These are phyloP conservation scores for Ascochyta clinopodiicola DNA, from an alignment of 2,329 filamentous ascomycete species.

Conservation along the genomic window DNA sequence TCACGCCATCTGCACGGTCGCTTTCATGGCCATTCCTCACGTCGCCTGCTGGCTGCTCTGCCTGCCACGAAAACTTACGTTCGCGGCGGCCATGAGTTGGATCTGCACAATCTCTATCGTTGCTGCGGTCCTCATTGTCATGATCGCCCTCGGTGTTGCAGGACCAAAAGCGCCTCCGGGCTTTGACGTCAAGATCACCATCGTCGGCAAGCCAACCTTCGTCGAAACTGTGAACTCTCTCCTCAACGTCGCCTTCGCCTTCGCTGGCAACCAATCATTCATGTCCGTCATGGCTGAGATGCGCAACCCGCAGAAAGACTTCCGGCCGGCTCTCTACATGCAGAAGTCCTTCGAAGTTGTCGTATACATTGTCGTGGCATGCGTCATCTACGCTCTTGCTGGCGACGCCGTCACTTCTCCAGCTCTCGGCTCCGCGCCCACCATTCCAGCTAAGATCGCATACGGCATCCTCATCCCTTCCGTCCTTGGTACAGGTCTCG, in stretches of 20 bases:
- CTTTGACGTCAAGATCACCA: constrained; percentile 31
- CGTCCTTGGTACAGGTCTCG: constrained; percentile 73
- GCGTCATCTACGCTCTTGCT: constrained; percentile 72
- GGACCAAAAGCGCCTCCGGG: constrained; percentile 47
- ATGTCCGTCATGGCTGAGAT: constrained; percentile 72
- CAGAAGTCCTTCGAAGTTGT: constrained; percentile 63
- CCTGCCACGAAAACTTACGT: constrained; percentile 66
- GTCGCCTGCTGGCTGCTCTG: constrained; percentile 66
- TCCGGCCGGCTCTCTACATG: constrained; percentile 67
- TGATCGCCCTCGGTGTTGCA: constrained; percentile 67
- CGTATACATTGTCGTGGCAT: constrained; percentile 67
- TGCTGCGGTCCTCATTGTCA: constrained; percentile 69
- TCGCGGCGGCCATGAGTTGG: constrained; percentile 66
- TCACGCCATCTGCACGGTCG: constrained; percentile 68
- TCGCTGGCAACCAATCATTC: constrained; percentile 69
- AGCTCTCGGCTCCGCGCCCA: constrained; percentile 67
- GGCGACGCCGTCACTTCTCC: constrained; percentile 68
- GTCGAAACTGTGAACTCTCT: constrained; percentile 36
- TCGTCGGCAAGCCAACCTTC: constrained; percentile 38
- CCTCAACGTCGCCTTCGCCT: constrained; percentile 73
- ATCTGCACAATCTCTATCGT: constrained; percentile 65
- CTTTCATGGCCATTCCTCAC: constrained; percentile 67
- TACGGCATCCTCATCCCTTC: constrained; percentile 73
- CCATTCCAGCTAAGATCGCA: constrained; percentile 66
- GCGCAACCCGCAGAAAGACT: constrained; percentile 62